Conservation (phyloP, 176 grass and related monocot species). For the Oryza rufipogon region DNA sequence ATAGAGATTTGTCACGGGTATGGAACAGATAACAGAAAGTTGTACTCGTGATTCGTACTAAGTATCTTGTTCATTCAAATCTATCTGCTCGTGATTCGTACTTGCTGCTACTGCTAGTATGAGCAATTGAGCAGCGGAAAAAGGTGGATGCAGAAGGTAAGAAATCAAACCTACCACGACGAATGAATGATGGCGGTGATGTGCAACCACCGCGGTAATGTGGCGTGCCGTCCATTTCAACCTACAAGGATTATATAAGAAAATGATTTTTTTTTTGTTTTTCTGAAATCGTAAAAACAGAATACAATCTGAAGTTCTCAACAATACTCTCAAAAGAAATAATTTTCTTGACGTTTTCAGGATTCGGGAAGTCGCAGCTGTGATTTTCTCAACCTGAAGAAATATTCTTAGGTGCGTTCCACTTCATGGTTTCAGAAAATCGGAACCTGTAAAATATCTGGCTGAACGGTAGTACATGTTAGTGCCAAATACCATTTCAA, state of each 20-base stretch:
- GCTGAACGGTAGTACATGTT: background rate
- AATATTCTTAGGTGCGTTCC: background rate
- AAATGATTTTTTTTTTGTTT: background rate
- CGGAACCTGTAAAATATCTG: background rate
- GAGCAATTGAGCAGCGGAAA: background rate
- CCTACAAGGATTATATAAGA: background rate
- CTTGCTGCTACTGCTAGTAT: background rate
- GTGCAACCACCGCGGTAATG: background rate
- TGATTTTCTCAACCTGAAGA: background rate
- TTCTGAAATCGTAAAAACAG: constrained; percentile 24
- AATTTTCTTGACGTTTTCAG: constrained; percentile 1
- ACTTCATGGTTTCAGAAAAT: background rate
- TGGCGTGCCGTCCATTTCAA: constrained; percentile 43
- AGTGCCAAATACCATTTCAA: background rate
- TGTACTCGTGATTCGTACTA: background rate
- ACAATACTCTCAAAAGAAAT: background rate
- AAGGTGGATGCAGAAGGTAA: constrained; percentile 30
- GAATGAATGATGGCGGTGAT: constrained; percentile 10
- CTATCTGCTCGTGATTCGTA: background rate
- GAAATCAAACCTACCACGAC: constrained; percentile 9
- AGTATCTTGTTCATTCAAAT: background rate
- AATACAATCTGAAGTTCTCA: constrained; percentile 16
- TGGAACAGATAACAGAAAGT: background rate
- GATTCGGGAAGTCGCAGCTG: background rate
- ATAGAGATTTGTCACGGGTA: background rate